These are phyloP conservation scores for Tubosaeta sp. DNA, from an alignment of 768 basidiomycete genomes.

Conservation along the genomic window DNA sequence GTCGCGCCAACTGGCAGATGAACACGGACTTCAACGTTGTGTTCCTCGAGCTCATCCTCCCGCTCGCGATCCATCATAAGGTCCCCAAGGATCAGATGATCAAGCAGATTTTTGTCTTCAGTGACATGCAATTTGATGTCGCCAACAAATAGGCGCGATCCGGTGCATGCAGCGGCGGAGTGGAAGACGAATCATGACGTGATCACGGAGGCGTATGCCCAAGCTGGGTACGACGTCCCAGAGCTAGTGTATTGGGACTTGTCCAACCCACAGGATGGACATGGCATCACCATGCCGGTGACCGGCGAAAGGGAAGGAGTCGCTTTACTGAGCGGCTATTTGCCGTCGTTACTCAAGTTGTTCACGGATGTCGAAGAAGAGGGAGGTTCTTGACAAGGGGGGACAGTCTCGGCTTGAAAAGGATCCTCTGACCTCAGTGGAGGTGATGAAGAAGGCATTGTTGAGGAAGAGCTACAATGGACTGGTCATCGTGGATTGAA, in stretches of 20 bases:
- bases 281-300: conserved; percentile 42
- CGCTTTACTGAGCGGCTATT: conserved; percentile 67
- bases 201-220: conserved; percentile 49
- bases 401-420: conserved; percentile 21
- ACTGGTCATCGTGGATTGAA: conserved; percentile 26
- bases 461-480: conserved; percentile 50
- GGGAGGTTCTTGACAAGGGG: conserved; percentile 34
- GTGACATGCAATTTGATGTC: conserved; percentile 74
- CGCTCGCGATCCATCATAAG: conserved; percentile 51
- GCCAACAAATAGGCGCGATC: not conserved
- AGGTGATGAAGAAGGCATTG: conserved; percentile 46
- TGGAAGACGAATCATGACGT: conserved; percentile 65
- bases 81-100: conserved; percentile 70
- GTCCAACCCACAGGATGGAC: conserved; percentile 16
- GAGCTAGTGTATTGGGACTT: conserved; percentile 75
- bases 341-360: conserved; percentile 63
- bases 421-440: conserved; percentile 39
- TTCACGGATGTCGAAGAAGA: conserved; percentile 56
- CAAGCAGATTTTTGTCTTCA: conserved; percentile 70
- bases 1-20: conserved; percentile 40
- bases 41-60: conserved; percentile 59
- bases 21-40: conserved; percentile 63
- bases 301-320: conserved; percentile 54
- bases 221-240: conserved; percentile 68
- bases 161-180: not conserved